phyloP scores from a whole-genome alignment of 2,329 filamentous ascomycete species.

The Exophiala sp. region DNA sequence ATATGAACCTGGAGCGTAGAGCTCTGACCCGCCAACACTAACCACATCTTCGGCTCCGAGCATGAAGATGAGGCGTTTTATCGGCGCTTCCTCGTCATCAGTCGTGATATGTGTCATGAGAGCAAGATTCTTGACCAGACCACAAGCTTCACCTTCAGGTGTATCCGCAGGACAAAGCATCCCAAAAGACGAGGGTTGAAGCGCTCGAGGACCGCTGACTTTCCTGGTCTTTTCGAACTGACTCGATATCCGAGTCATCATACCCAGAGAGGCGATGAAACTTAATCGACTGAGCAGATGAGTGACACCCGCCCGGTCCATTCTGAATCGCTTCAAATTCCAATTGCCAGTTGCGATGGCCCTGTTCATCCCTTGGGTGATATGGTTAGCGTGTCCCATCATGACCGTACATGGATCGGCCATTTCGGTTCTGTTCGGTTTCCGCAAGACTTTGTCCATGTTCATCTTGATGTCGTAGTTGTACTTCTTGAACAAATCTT shows the following conservation, averaged over 20 bases:
- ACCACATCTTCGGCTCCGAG: slow-evolving; percentile 79
- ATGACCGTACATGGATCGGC: slow-evolving; percentile 85
- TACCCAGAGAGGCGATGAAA: slow-evolving; percentile 92
- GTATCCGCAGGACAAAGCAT: slow-evolving; percentile 98
- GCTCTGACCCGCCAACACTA: slow-evolving; percentile 73
- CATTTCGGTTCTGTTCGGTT: slow-evolving; percentile 78
- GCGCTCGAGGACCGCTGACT: slow-evolving; percentile 86
- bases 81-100: slow-evolving; percentile 85
- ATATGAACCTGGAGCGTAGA: slow-evolving; percentile 77
- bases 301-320: slow-evolving; percentile 95
- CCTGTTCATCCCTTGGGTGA: slow-evolving; percentile 88
- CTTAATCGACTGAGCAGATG: slow-evolving; percentile 92
- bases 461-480: slow-evolving; percentile 81
- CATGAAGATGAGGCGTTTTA: slow-evolving; percentile 77
- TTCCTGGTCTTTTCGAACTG: slow-evolving; percentile 99
- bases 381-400: slow-evolving; percentile 74
- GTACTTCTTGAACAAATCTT: slow-evolving; percentile 97
- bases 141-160: slow-evolving; percentile 96
- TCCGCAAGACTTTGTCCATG: slow-evolving; percentile 93
- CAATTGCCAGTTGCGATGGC: slow-evolving; percentile 97
- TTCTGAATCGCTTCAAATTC: slow-evolving; percentile 96
- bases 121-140: slow-evolving; percentile 94
- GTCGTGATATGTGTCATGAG: slow-evolving; percentile 99
- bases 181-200: slow-evolving; percentile 96
- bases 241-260: slow-evolving; percentile 98